Conservation (phyloP, 2,329 filamentous ascomycete species). For the Hymenoscyphus albidus region DNA sequence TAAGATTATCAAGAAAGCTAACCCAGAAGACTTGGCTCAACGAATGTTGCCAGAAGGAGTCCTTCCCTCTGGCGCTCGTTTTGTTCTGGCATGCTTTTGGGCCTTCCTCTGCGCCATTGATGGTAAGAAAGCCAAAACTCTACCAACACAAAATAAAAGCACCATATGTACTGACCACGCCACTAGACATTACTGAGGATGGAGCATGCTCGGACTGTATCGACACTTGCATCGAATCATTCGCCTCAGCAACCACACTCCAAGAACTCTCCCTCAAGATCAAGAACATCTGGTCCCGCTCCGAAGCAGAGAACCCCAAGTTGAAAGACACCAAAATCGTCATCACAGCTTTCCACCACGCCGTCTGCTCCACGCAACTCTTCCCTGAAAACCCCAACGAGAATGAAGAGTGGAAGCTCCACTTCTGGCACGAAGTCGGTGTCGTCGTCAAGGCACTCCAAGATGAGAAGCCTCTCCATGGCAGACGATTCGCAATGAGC, state of each 20-base stretch:
- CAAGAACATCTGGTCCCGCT: conserved; percentile 8
- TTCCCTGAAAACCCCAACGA: neutral
- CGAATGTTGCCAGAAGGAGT: conserved; percentile 3
- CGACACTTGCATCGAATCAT: conserved; percentile 1
- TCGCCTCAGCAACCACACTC: neutral
- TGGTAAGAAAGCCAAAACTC: neutral
- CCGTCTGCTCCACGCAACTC: conserved; percentile 2
- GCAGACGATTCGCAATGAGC: conserved; percentile 3
- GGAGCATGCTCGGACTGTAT: conserved; percentile 9
- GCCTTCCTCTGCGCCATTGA: conserved; percentile 9
- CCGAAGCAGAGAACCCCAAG: neutral
- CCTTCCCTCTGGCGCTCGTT: conserved; percentile 7
- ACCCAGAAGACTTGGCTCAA: conserved; percentile 8
- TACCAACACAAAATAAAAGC: neutral
- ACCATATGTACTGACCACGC: neutral
- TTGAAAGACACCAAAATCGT: conserved; percentile 9
- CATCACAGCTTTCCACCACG: conserved; percentile 9
- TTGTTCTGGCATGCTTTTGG: conserved; percentile 10
- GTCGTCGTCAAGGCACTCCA: conserved; percentile 6
- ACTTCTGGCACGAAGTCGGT: conserved; percentile 10
- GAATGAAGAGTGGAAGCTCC: conserved; percentile 9
- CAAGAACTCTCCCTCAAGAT: conserved; percentile 3
- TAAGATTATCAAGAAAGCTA: conserved; percentile 7
- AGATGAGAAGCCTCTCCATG: conserved; percentile 7
- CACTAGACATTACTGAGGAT: conserved; percentile 9